phyloP scores from a whole-genome alignment of 2,329 filamentous ascomycete species.

The Neonectria ditissima region DNA sequence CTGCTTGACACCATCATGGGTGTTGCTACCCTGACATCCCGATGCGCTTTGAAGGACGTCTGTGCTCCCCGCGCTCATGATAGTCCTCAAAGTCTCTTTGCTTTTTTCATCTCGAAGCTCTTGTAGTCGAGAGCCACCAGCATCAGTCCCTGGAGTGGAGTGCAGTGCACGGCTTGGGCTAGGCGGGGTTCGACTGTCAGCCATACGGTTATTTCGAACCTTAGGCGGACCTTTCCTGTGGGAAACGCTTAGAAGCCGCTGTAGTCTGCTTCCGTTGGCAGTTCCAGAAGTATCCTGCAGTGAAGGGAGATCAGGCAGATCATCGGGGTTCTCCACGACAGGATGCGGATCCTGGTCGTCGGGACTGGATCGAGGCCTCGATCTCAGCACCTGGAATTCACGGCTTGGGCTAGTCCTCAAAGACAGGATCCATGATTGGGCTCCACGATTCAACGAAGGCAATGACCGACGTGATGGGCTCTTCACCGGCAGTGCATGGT shows the following conservation, averaged over 20 bases:
- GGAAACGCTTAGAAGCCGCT: slow-evolving; percentile 34
- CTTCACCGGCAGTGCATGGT: neutral
- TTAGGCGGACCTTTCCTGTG: slow-evolving; percentile 38
- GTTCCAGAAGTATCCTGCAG: neutral
- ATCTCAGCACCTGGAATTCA: slow-evolving; percentile 30
- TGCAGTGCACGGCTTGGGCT: slow-evolving; percentile 37
- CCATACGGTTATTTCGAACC: slow-evolving; percentile 24
- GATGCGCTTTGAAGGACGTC: slow-evolving; percentile 43
- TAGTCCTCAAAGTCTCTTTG: slow-evolving; percentile 62
- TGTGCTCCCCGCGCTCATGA: slow-evolving; percentile 62
- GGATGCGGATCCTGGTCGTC: slow-evolving; percentile 1
- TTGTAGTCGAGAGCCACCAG: slow-evolving; percentile 51
- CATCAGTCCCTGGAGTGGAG: slow-evolving; percentile 9
- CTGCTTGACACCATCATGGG: neutral
- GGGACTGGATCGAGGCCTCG: slow-evolving; percentile 21
- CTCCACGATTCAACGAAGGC: slow-evolving; percentile 34
- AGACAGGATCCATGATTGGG: slow-evolving; percentile 37
- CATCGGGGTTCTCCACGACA: neutral
- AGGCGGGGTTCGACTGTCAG: slow-evolving; percentile 43
- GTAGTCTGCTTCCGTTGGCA: slow-evolving; percentile 28
- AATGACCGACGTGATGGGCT: slow-evolving; percentile 33
- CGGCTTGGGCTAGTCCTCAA: slow-evolving; percentile 33
- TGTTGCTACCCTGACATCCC: slow-evolving; percentile 17
- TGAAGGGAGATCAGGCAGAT: slow-evolving; percentile 1
- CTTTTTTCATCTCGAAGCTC: slow-evolving; percentile 55